Conservation (phyloP, 1,284 basidiomycete genomes). For the Ganoderma sinense region DNA sequence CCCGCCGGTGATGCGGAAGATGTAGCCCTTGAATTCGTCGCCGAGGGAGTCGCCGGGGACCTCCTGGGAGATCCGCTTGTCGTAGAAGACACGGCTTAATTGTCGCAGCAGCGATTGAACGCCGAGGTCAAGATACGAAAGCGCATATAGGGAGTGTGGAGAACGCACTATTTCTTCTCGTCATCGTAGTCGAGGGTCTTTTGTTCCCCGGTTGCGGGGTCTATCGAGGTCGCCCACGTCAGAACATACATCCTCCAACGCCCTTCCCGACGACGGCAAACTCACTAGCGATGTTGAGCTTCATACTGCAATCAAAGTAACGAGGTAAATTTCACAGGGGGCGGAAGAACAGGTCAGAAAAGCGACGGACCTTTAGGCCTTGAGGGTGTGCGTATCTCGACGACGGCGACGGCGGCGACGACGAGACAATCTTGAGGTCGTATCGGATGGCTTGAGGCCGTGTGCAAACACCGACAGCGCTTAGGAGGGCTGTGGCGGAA, state of each 20-base stretch:
- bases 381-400: conserved; percentile 43
- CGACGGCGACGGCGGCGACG: conserved; percentile 47
- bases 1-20: conserved; percentile 96
- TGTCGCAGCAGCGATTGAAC: neutral
- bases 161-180: conserved; percentile 84
- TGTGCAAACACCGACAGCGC: conserved; percentile 38
- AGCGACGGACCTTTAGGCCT: conserved; percentile 37
- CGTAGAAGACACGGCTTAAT: conserved; percentile 89
- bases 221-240: conserved; percentile 45
- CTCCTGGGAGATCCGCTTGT: conserved; percentile 97
- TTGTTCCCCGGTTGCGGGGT: conserved; percentile 96
- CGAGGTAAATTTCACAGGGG: conserved; percentile 20
- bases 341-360: conserved; percentile 8
- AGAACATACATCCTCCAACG: conserved; percentile 19
- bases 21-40: conserved; percentile 97
- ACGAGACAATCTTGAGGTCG: conserved; percentile 46
- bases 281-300: conserved; percentile 97
- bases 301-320: conserved; percentile 66
- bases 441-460: conserved; percentile 39
- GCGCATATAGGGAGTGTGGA: neutral
- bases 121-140: conserved; percentile 4
- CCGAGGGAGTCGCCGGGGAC: conserved; percentile 92
- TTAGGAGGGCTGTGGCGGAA: conserved; percentile 37
- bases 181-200: conserved; percentile 96
- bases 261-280: conserved; percentile 30